Evolutionary conservation across 2,329 filamentous ascomycete genomes (phyloP), one percentile per base, ranked within the genome.

Genomic region (Myrmaecium sp.): DNA sequence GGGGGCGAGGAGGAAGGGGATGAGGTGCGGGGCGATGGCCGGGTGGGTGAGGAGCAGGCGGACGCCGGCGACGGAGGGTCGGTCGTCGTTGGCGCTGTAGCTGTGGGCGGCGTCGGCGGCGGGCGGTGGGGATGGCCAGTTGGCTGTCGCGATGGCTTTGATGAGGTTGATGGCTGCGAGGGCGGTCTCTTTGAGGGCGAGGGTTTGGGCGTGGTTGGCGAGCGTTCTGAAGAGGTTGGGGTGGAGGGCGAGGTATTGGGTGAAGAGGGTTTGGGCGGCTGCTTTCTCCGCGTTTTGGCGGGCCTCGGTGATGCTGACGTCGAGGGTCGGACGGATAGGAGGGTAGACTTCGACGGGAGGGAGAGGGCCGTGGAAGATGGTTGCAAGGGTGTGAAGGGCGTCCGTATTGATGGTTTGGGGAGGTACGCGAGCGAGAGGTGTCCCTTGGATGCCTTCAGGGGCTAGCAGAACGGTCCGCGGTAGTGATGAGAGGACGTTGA

Each of bases 1-100:
- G 3, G 66, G 64, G 28, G 61, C 63, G 29, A 72, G 57, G 3
- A 73, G 49, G 36, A 64, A 69, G 1, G 67, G 66, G 0, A 72
- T 43, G 1, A 69, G 52, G 3, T 54, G 27, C 51, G 60, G 30
- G 58, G 50, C 23, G 54, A 63, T 25, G 51, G 60, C 43, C 0
- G 64, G 63, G 3, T 61, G 55, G 10, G 70, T 51, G 6, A 69
- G 52, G 2, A 65, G 55, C 37, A 62, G 58, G 13, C 49, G 47
- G 25, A 52, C 54, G 12, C 24, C 21, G 4, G 6, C 9, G 26
- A 26, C 11, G 42, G 45, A 13, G 57, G 31, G 1, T 38, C 36
- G 21, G 46, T 38, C 36, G 60, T 56, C 1, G 27, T 36, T 28
- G 12, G 15, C 8, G 20, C 23, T 11, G 25, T 14, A 33, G 30